Evolutionary conservation across 2,329 filamentous ascomycete genomes (phyloP).

Genomic region (Falciphora oryzae): DNA sequence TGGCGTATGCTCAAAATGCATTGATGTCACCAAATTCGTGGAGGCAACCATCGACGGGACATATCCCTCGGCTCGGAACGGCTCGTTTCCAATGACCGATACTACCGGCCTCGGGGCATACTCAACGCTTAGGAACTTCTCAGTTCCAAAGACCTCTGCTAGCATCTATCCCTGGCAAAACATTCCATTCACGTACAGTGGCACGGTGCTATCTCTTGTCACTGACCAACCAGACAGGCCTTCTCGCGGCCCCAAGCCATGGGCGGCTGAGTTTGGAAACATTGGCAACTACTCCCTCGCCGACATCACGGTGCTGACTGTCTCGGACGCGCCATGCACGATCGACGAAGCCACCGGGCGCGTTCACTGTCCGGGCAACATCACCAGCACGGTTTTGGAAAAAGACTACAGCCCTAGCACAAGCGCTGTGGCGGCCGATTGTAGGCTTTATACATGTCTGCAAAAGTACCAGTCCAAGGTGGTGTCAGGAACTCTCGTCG

Average conservation of each 20-base stretch:
- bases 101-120: too few species aligned
- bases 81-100: too few species aligned
- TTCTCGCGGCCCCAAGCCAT: background rate
- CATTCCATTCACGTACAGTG: too few species aligned
- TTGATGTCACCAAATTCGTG: too few species aligned
- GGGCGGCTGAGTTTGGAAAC: background rate
- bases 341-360: background rate
- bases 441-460: slow-evolving; percentile 2
- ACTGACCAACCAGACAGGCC: too few species aligned
- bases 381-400: background rate
- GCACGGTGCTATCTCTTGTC: too few species aligned
- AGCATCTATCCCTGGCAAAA: too few species aligned
- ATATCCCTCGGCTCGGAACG: too few species aligned
- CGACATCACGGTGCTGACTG: background rate
- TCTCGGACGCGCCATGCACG: slow-evolving; percentile 1
- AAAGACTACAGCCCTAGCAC: background rate
- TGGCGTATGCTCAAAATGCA: too few species aligned
- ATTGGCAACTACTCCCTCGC: background rate
- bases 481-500: background rate
- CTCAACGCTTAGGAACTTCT: too few species aligned
- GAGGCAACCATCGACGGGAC: too few species aligned
- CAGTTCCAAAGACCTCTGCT: too few species aligned
- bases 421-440: slow-evolving; percentile 2
- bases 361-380: background rate
- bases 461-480: background rate